Base-by-base conservation (phyloP, 768 basidiomycete genomes). In the Kwoniella sp. region DNA sequence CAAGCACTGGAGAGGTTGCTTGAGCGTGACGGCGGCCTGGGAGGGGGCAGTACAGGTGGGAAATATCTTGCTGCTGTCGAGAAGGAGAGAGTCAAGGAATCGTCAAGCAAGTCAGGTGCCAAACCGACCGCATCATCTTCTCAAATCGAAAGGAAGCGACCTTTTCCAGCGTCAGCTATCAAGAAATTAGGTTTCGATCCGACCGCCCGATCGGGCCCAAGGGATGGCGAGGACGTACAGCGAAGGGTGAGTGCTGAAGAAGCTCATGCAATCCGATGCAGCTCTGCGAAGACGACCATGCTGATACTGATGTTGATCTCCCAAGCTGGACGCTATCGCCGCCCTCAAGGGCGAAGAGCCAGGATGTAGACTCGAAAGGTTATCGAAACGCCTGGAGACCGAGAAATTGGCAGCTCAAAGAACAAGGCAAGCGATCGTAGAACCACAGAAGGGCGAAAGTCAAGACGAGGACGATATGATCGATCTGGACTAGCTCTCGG, bases 31-130 rank as follows among this genome's bases (percentile, higher is more conserved):
- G 84, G 74, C 85, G 88, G 25, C 1, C 70, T 85, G 82, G 61
- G 87, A 87, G 30, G n/a, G 81, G 88, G 72, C 84, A 87, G 74
- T 83, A 82, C 47, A 7, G 79, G 79, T 30, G 76, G 62, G 11
- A 76, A 73, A 47, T 77, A 78, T 58, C 56, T 80, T 23, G 37
- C 61, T 4, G 25, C 54, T 23, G 13, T 66, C 22, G 61, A 45
- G 23, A 61, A 58, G 37, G 60, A 58, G n/a, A 58, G 66, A 37
- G 61, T 15, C 9, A 59, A 58, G 50, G 63, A 53, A 31, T 17
- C 60, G 83, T 91, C 55, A 90, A 91, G 83, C 90, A n/a, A 89
- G 88, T 63, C 88, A 90, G 85, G 9, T 63, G 68, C 41, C 57
- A 45, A 45, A 17, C 3, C 41, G 41, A 20, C 17, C 11, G 20